Base-by-base conservation (phyloP, 2,329 filamentous ascomycete genomes). In the Ploettnerulaceae sp. region DNA sequence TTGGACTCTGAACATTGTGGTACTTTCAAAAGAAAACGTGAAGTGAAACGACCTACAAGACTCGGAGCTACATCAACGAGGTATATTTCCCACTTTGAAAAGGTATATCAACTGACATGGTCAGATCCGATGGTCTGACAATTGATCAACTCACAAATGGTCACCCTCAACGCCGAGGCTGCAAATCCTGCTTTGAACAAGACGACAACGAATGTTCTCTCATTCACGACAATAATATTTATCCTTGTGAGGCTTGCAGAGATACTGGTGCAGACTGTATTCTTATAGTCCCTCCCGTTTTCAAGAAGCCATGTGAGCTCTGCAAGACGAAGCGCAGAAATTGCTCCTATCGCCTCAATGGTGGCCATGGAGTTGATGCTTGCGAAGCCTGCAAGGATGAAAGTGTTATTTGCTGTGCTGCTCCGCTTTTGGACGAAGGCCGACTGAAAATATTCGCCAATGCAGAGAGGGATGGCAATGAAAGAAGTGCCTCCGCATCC, bases 201-300 rank as follows among this genome's bases (percentile, higher is more conserved):
- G 52, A 53, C 12, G 47, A 57, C 21, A 54, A 62, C 21, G 45
- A 50, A 15, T 62, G 59, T 21, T 51, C 53, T 8, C 54, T 62
- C 3, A 55, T 62, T 20, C 26, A 56, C 5, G 28, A 55, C n/a
- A 25, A 8, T 5, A 26, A 50, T 8, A 36, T 44, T 5, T 62
- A 56, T 29, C 61, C 60, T 1, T 63, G 61, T 43, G 44, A 49
- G 15, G 46, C 44, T 9, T 63, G 61, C 25, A 37, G 53, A 3
- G 60, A 62, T 25, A 51, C 43, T 1, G 42, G 45, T 1, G 22
- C 47, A 7, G 51, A 54, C 12, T 61, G 57, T 34, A 46, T 60
- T 14, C 37, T 61, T 7, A 58, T 62, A 15, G 12, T 48, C 2
- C 49, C 52, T 1, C 57, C 58, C 0, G 22, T 50, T 7, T 34